Percentiles rank a stretch among this genome's conserved stretches.
Conservation (phyloP, 192 early-diverging fungal species). For the Obelidium mucronatum region DNA sequence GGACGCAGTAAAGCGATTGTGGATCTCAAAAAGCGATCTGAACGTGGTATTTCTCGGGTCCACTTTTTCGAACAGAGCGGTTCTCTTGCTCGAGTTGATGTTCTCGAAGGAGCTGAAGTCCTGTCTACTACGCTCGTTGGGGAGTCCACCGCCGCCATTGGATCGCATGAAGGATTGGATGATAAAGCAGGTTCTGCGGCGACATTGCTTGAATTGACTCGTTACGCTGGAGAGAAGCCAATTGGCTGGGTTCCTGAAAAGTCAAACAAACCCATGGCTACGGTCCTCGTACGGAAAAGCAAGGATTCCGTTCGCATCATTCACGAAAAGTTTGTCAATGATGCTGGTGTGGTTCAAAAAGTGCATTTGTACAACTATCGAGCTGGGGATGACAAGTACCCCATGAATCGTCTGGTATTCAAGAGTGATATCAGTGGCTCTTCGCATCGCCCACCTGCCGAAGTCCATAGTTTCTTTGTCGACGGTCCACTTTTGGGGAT, state of each 20-base stretch:
- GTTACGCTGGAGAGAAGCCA: slow-evolving; percentile 40
- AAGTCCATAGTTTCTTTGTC: too few relatives aligned
- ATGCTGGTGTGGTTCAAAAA: slow-evolving; percentile 20
- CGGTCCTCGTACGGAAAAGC: background rate
- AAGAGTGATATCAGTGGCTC: background rate
- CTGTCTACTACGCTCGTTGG: background rate
- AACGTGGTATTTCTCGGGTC: background rate
- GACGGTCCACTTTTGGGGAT: too few relatives aligned
- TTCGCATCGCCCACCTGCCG: too few relatives aligned
- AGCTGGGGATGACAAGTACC: slow-evolving; percentile 25
- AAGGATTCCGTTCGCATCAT: slow-evolving; percentile 20
- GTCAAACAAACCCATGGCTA: slow-evolving; percentile 31
- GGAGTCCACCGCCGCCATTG: background rate
- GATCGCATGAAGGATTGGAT: too few relatives aligned
- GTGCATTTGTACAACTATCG: slow-evolving; percentile 47
- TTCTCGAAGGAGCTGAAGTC: background rate
- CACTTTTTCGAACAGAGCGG: too few relatives aligned
- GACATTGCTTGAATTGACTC: too few relatives aligned
- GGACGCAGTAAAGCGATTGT: background rate
- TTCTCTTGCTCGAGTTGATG: background rate
- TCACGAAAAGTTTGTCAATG: slow-evolving; percentile 40
- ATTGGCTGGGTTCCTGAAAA: slow-evolving; percentile 45
- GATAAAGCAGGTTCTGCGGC: too few relatives aligned
- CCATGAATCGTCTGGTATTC: slow-evolving; percentile 31
- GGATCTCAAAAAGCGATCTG: background rate